Evolutionary conservation across 805 yeast genomes (phyloP), one percentile per base, ranked within the genome.

Genomic region (Priceomyces castillae): DNA sequence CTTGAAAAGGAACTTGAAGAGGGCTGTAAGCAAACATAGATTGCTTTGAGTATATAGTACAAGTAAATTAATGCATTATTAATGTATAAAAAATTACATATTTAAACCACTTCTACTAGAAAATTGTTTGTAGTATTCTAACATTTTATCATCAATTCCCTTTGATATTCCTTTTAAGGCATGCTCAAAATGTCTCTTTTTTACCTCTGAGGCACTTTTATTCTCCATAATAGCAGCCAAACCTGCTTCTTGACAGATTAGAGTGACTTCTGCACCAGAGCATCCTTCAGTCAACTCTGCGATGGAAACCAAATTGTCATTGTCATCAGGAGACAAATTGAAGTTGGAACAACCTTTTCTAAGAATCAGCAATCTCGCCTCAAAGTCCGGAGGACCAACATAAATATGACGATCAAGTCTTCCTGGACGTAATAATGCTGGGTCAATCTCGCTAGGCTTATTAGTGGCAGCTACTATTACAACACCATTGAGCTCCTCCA

Each of bases 391-490:
- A 2, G 98, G 98, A 0, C 86, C 78, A 7, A 94, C 98, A 58
- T 88, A 94, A 25, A 94, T 81, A 52, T 92, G 92, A 54, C 98
- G 78, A 59, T 94, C 99, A 50, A 94, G 71, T 60, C 99, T 78
- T 0, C 99, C 99, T 0, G 99, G 99, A 56, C 99, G 80, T 58
- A 94, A 70, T 44, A 94, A 69, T 0, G 99, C 99, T 0, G 96
- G 77, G 58, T 94, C 99, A 35, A 94, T 89, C 19, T 86, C 85
- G 37, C 89, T 90, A 0, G 99, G 99, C 55, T 96, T 74, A 61
- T 94, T 94, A 0, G 99, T 94, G 7, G 99, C 99, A 1, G 97
- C 99, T 22, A 94, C 84, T 9, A 94, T 84, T 2, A 90, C 87
- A 4, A 94, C 99, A 2, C 96, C 97, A 40, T 85, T 86, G 52